A percentile compares a stretch with the other conserved stretches of the same genome.
phyloP scores from a whole-genome alignment of 805 yeast genomes.

The Saccharomycopsis vini region DNA sequence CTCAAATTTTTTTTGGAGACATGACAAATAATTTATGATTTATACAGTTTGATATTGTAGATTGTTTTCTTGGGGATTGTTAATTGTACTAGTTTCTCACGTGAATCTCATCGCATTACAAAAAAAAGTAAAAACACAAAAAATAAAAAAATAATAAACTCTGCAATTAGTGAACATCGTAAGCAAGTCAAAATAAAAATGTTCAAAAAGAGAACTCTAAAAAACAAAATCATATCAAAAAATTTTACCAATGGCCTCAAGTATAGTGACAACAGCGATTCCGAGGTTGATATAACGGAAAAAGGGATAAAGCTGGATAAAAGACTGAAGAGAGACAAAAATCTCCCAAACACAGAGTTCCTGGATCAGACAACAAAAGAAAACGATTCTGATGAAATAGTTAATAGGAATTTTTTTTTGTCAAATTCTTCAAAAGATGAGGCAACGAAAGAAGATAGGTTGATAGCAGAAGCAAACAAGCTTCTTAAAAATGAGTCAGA shows the following conservation, averaged over 20 bases:
- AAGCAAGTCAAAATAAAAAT: constrained; percentile 23
- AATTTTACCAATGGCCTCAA: constrained; percentile 11
- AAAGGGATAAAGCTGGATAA: neutral
- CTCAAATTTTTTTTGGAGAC: too few relatives aligned
- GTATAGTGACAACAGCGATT: constrained; percentile 17
- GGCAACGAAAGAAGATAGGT: constrained; percentile 20
- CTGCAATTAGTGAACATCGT: too few relatives aligned
- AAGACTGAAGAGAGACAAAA: neutral
- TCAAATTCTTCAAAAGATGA: constrained; percentile 20
- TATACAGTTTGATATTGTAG: too few relatives aligned
- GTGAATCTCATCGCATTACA: too few relatives aligned
- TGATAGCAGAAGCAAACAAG: constrained; percentile 22
- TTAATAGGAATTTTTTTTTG: neutral
- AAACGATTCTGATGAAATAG: neutral
- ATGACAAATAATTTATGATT: too few relatives aligned
- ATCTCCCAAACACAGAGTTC: too few relatives aligned
- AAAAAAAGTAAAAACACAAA: too few relatives aligned
- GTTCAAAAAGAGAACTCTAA: constrained; percentile 33
- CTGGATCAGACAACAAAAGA: neutral
- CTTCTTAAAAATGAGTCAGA: constrained; percentile 1
- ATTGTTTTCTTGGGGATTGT: too few relatives aligned
- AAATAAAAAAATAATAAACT: too few relatives aligned
- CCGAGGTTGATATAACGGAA: neutral
- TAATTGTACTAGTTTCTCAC: too few relatives aligned
- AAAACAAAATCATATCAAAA: constrained; percentile 16